phyloP scores from a whole-genome alignment of 208 protist species.

The Entamoeba invadens region DNA sequence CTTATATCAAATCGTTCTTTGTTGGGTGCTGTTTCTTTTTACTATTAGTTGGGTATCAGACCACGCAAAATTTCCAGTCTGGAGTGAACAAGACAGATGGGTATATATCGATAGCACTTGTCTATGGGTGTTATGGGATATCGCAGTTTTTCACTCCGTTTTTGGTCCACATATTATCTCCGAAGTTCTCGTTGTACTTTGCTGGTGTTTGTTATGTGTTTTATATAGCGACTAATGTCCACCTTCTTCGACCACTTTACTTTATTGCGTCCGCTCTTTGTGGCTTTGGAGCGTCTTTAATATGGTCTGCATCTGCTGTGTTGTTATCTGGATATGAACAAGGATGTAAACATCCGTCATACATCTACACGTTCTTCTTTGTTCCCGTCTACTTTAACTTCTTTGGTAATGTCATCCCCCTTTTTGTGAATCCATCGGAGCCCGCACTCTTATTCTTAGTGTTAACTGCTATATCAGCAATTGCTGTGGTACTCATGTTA shows the following conservation, averaged over 20 bases:
- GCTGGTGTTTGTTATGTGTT: neutral
- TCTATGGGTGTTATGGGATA: neutral
- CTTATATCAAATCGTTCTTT: neutral
- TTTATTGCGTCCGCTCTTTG: neutral
- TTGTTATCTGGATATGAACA: neutral
- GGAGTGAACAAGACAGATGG: neutral
- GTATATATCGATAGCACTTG: neutral
- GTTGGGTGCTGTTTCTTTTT: neutral
- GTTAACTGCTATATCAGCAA: neutral
- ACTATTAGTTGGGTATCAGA: neutral
- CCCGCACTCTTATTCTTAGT: neutral
- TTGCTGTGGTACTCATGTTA: neutral
- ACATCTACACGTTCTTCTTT: neutral
- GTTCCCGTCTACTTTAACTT: neutral
- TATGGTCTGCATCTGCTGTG: neutral
- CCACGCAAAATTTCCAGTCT: neutral
- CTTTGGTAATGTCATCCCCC: neutral
- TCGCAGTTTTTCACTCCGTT: neutral
- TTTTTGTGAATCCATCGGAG: neutral
- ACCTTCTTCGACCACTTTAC: neutral
- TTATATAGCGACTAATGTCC: neutral
- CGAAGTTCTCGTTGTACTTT: neutral
- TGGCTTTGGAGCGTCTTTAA: neutral
- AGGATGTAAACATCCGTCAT: neutral
- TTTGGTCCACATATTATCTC: neutral